A percentile compares a stretch with the other conserved stretches of the same genome.
Conservation (phyloP, 2,329 filamentous ascomycete genomes). For the Lasiodiplodia theobromae region DNA sequence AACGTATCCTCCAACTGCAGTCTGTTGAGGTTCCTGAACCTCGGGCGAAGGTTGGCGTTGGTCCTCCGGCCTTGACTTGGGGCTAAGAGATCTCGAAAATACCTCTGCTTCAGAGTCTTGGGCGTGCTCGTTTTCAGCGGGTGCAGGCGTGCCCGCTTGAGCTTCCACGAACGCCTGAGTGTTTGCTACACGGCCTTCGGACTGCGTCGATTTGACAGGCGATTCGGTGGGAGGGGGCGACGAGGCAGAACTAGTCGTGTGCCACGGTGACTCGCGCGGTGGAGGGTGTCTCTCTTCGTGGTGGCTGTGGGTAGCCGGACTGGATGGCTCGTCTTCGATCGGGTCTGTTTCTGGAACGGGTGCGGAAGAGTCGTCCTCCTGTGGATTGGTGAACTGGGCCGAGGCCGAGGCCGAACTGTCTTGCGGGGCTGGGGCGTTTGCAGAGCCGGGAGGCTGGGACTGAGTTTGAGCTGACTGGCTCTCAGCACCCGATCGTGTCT, state of each 20-base stretch:
- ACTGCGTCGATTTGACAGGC: constrained; percentile 14
- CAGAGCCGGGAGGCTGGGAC: neutral
- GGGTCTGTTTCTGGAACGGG: constrained; percentile 30
- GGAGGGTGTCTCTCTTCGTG: constrained; percentile 7
- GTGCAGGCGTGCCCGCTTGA: neutral
- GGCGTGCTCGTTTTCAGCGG: neutral
- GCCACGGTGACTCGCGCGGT: constrained; percentile 2
- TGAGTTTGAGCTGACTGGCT: neutral
- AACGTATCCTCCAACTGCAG: neutral
- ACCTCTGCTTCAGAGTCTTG: neutral
- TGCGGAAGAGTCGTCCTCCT: constrained; percentile 20
- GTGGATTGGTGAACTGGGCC: constrained; percentile 14
- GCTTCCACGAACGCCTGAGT: neutral
- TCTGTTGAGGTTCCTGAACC: neutral
- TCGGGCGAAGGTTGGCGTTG: neutral
- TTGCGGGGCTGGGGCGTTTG: neutral
- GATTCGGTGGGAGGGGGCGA: constrained; percentile 16
- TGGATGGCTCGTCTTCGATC: constrained; percentile 28
- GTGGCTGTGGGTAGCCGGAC: neutral
- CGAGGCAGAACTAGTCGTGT: constrained; percentile 12
- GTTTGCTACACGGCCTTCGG: neutral
- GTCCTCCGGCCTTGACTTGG: neutral
- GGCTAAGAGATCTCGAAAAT: neutral
- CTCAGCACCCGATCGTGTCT: constrained; percentile 27
- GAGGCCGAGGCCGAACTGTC: constrained; percentile 11